A percentile compares a stretch with the other conserved stretches of the same genome.
Evolutionary conservation across 345 rosid genomes (phyloP).

Genomic region (Populus tremula): DNA sequence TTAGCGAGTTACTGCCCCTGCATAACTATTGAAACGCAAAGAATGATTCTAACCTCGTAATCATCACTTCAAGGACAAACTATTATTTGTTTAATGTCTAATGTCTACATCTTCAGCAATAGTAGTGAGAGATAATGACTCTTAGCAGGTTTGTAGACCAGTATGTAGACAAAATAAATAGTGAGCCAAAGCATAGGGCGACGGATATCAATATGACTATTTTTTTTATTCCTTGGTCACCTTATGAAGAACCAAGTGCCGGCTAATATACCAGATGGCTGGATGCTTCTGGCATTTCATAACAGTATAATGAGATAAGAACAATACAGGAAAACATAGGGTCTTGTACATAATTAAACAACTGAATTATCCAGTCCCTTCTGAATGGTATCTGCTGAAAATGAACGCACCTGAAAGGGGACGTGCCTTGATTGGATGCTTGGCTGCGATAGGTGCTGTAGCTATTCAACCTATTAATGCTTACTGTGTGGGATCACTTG

Average conservation of each 20-base stretch:
- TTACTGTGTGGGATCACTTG: slow-evolving; percentile 39
- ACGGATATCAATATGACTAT: too few relatives aligned
- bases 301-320: too few relatives aligned
- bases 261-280: too few relatives aligned
- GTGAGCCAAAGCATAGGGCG: too few relatives aligned
- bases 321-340: not conserved
- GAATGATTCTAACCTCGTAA: not conserved
- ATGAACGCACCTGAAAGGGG: slow-evolving; percentile 51
- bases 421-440: slow-evolving; percentile 36
- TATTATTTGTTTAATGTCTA: too few relatives aligned
- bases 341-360: too few relatives aligned
- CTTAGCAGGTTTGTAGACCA: too few relatives aligned
- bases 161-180: too few relatives aligned
- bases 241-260: too few relatives aligned
- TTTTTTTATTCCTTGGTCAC: too few relatives aligned
- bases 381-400: slow-evolving; percentile 34
- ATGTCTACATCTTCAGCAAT: not conserved
- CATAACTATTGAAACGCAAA: not conserved
- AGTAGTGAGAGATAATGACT: too few relatives aligned
- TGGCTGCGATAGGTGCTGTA: slow-evolving; percentile 42
- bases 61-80: not conserved
- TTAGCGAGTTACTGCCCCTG: not conserved
- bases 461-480: slow-evolving; percentile 39
- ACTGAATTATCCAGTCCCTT: not conserved
- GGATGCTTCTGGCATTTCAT: too few relatives aligned